phyloP scores from a whole-genome alignment of 2,329 filamentous ascomycete genomes.

The Xylaria sp. region DNA sequence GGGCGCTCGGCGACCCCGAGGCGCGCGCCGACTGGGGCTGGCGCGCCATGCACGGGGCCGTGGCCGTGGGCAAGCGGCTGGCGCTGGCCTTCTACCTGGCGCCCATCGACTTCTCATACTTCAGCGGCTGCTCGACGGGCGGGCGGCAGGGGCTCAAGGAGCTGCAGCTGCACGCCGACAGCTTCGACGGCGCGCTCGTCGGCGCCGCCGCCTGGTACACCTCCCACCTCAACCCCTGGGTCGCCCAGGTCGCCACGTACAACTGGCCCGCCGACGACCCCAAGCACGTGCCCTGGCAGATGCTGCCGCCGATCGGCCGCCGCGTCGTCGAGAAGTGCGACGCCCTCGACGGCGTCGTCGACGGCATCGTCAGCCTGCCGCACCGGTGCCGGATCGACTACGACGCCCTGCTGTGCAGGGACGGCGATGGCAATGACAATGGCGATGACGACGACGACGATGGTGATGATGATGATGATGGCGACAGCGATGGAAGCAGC shows the following conservation, averaged over 20 bases:
- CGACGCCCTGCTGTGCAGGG: conserved; percentile 44
- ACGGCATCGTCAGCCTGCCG: conserved; percentile 53
- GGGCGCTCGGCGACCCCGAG: conserved; percentile 45
- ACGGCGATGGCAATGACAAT: conserved; percentile 25
- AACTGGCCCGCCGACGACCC: conserved; percentile 50
- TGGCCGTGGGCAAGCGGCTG: conserved; percentile 50
- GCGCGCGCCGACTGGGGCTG: conserved; percentile 42
- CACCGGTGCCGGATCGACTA: conserved; percentile 48
- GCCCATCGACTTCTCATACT: conserved; percentile 53
- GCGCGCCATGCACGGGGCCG: conserved; percentile 50
- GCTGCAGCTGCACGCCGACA: conserved; percentile 54
- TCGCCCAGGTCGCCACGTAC: conserved; percentile 47
- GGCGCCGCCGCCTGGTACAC: conserved; percentile 56
- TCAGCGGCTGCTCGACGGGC: conserved; percentile 60
- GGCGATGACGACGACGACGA: too few relatives aligned
- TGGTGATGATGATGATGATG: too few relatives aligned
- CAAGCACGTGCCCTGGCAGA: conserved; percentile 51
- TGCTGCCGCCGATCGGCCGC: conserved; percentile 41
- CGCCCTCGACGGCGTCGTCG: conserved; percentile 49
- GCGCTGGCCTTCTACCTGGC: conserved; percentile 50
- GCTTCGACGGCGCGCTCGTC: conserved; percentile 60
- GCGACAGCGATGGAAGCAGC: too few relatives aligned
- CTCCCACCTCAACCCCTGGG: conserved; percentile 47
- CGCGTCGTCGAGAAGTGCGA: conserved; percentile 56
- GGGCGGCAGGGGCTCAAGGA: conserved; percentile 60